Conservation (phyloP, 1,284 basidiomycete genomes). For the Coniferiporia sulphurascens region DNA sequence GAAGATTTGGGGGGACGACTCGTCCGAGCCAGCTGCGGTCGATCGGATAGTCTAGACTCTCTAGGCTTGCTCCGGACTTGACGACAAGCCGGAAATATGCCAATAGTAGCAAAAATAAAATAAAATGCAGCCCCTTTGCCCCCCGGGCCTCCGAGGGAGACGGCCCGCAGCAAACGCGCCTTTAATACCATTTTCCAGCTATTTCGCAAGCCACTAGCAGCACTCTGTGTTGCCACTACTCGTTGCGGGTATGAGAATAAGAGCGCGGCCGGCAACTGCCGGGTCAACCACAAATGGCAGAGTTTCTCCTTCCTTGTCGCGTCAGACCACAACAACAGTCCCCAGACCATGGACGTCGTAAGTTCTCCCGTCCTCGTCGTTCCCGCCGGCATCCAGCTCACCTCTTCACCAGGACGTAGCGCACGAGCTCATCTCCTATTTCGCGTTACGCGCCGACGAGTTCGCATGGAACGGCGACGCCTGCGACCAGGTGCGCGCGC, state of each 20-base stretch:
- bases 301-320: background rate
- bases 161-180: background rate
- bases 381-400: background rate
- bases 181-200: background rate
- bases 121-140: background rate
- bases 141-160: background rate
- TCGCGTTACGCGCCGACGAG: slow-evolving; percentile 20
- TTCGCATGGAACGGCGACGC: slow-evolving; percentile 41
- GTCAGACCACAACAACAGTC: background rate
- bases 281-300: background rate
- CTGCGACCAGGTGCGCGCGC: slow-evolving; percentile 50
- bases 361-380: background rate
- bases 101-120: background rate
- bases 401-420: background rate
- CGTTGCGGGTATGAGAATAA: too few species aligned
- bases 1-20: background rate
- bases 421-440: slow-evolving; percentile 12
- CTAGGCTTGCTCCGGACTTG: background rate
- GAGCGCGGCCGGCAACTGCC: too few species aligned
- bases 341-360: slow-evolving; percentile 5
- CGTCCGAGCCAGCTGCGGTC: background rate
- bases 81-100: background rate
- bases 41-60: background rate
- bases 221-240: too few species aligned
- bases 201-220: background rate